These are phyloP conservation scores for Fonsecaea pedrosoi DNA, from an alignment of 2,329 filamentous ascomycete genomes.

Conservation along the genomic window DNA sequence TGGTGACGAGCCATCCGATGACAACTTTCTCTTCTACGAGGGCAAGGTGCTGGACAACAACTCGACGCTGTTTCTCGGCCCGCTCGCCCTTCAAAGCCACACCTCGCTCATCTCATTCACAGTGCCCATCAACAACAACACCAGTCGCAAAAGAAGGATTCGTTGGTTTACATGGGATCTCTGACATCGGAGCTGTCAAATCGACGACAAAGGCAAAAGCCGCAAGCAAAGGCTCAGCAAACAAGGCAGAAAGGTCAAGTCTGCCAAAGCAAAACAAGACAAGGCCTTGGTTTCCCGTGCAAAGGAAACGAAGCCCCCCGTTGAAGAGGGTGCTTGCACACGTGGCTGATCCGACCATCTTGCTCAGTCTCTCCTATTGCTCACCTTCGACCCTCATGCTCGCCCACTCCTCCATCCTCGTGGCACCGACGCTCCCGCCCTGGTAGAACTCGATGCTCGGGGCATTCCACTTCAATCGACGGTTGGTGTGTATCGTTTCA, in stretches of 20 bases:
- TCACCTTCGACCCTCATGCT: conserved; percentile 58
- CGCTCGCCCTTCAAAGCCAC: conserved; percentile 72
- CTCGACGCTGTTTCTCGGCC: conserved; percentile 73
- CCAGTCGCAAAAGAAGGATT: too few species aligned
- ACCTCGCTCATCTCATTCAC: conserved; percentile 81
- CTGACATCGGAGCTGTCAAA: too few species aligned
- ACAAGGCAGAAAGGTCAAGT: too few species aligned
- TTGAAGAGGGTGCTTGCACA: too few species aligned
- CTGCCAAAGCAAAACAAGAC: too few species aligned
- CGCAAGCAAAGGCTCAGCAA: too few species aligned
- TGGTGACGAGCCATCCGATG: conserved; percentile 45
- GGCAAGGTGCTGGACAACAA: conserved; percentile 51
- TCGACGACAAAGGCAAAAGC: too few species aligned
- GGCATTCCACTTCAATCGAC: conserved; percentile 80
- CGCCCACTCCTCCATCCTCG: conserved; percentile 56
- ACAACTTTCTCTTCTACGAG: conserved; percentile 47
- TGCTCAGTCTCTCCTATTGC: conserved; percentile 48
- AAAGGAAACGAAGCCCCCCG: too few species aligned
- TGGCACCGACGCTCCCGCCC: conserved; percentile 49
- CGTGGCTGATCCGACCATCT: background rate
- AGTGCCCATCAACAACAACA: conserved; percentile 72
- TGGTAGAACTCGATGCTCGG: conserved; percentile 86
- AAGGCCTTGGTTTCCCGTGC: too few species aligned
- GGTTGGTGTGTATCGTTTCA: conserved; percentile 12
- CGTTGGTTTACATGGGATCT: too few species aligned